These are phyloP conservation scores for Ophiostoma perfectum DNA, from an alignment of 2,329 filamentous ascomycete genomes.

Conservation along the genomic window DNA sequence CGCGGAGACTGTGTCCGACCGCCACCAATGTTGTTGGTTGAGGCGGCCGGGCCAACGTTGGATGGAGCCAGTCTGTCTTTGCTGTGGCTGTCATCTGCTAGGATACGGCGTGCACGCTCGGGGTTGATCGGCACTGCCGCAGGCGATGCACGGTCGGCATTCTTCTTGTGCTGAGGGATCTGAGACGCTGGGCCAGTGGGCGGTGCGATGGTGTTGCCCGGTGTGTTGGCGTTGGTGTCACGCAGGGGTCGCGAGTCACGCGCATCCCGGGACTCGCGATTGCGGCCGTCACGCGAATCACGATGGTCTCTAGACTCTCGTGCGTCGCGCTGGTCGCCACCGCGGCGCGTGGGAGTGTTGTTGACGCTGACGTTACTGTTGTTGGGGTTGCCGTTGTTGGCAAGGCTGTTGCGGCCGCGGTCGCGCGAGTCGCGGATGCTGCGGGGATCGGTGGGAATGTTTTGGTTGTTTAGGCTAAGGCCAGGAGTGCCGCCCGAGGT, in stretches of 20 bases:
- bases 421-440: slow-evolving; percentile 15
- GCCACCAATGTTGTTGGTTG: background rate
- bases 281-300: slow-evolving; percentile 33
- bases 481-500: background rate
- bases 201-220: background rate
- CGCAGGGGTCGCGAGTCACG: slow-evolving; percentile 32
- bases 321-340: slow-evolving; percentile 36
- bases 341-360: slow-evolving; percentile 19
- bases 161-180: slow-evolving; percentile 9
- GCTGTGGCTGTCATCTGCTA: slow-evolving; percentile 41
- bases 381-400: slow-evolving; percentile 8
- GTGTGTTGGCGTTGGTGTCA: background rate
- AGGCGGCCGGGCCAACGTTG: background rate
- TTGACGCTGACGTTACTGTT: slow-evolving; percentile 2
- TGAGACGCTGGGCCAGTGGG: slow-evolving; percentile 13
- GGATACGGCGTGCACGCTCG: slow-evolving; percentile 48
- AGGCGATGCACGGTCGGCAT: slow-evolving; percentile 23
- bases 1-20: slow-evolving; percentile 47
- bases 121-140: slow-evolving; percentile 51
- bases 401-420: background rate
- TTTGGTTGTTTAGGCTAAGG: background rate
- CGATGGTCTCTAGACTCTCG: slow-evolving; percentile 36
- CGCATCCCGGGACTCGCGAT: slow-evolving; percentile 34
- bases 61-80: background rate
- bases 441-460: slow-evolving; percentile 12